Conservation (phyloP, 164 flowering plant species). For the Vitis cinerea region DNA sequence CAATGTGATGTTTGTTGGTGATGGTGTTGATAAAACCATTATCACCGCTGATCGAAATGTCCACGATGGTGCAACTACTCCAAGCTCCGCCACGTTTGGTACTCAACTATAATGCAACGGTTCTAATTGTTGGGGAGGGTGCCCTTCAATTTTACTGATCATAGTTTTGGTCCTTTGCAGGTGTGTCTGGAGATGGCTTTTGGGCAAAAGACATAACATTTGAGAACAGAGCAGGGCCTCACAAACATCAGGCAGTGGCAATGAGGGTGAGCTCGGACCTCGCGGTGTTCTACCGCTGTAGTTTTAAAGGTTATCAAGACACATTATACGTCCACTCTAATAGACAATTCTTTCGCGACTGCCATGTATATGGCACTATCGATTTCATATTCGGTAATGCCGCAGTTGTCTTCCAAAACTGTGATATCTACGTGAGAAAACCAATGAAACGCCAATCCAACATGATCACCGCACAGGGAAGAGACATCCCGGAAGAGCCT, state of each 20-base stretch:
- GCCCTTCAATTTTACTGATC: neutral
- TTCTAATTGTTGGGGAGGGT: too few species aligned
- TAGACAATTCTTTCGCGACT: conserved; percentile 66
- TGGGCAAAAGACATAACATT: conserved; percentile 73
- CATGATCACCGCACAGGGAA: conserved; percentile 66
- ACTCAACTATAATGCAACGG: too few species aligned
- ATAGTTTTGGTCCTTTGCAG: conserved; percentile 16
- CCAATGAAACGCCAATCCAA: conserved; percentile 52
- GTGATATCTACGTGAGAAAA: conserved; percentile 44
- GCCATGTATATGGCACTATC: conserved; percentile 57
- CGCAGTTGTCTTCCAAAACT: conserved; percentile 54
- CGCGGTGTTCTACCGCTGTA: conserved; percentile 51
- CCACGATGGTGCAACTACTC: conserved; percentile 44
- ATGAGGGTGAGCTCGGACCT: conserved; percentile 44
- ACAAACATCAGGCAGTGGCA: conserved; percentile 67
- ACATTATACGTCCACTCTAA: conserved; percentile 48
- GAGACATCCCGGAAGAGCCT: conserved; percentile 35
- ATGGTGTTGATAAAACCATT: conserved; percentile 57
- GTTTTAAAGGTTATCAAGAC: conserved; percentile 69
- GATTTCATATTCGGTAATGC: conserved; percentile 74
- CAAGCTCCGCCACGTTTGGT: too few species aligned
- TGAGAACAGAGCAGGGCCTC: conserved; percentile 71
- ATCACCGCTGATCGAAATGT: conserved; percentile 37
- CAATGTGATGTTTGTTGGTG: conserved; percentile 64
- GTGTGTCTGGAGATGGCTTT: conserved; percentile 64